Percentiles rank a stretch among this genome's conserved stretches.
Conservation (phyloP, 352 stramenopile species). For the Phytophthora melonis region DNA sequence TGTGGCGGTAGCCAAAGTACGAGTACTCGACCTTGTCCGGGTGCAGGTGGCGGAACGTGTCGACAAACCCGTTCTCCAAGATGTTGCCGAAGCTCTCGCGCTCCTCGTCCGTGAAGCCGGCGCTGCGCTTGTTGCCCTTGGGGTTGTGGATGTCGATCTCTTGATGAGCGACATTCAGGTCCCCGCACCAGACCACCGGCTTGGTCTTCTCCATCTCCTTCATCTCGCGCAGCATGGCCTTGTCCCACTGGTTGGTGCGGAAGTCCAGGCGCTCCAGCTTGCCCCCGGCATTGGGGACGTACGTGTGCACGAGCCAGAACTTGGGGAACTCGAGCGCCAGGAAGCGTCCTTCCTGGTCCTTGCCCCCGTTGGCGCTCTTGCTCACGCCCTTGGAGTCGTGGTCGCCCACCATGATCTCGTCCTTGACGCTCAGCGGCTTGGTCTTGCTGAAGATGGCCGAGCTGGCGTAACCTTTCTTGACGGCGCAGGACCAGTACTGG, state of each 20-base stretch:
- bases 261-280: conserved; percentile 81
- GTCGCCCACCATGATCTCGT: conserved; percentile 64
- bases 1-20: conserved; percentile 88
- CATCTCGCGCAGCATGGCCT: conserved; percentile 74
- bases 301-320: conserved; percentile 90
- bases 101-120: conserved; percentile 84
- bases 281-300: conserved; percentile 79
- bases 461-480: conserved; percentile 84
- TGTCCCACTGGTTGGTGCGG: conserved; percentile 82
- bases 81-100: conserved; percentile 77
- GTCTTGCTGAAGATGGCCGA: conserved; percentile 80
- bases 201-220: conserved; percentile 79
- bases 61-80: conserved; percentile 72
- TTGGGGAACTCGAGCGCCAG: conserved; percentile 75
- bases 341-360: conserved; percentile 84
- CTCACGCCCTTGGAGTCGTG: conserved; percentile 43
- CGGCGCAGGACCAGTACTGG: conserved; percentile 82
- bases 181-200: conserved; percentile 85
- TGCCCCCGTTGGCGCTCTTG: conserved; percentile 39
- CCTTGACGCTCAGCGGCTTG: conserved; percentile 74
- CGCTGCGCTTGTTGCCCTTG: conserved; percentile 79
- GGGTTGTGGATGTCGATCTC: conserved; percentile 92
- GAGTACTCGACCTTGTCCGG: conserved; percentile 75
- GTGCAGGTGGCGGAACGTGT: conserved; percentile 76
- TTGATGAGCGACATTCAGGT: conserved; percentile 88